Percentiles rank a stretch among this genome's conserved stretches.
phyloP scores from a whole-genome alignment of 176 grass and related monocot species.

The Puccinellia tenuiflora region DNA sequence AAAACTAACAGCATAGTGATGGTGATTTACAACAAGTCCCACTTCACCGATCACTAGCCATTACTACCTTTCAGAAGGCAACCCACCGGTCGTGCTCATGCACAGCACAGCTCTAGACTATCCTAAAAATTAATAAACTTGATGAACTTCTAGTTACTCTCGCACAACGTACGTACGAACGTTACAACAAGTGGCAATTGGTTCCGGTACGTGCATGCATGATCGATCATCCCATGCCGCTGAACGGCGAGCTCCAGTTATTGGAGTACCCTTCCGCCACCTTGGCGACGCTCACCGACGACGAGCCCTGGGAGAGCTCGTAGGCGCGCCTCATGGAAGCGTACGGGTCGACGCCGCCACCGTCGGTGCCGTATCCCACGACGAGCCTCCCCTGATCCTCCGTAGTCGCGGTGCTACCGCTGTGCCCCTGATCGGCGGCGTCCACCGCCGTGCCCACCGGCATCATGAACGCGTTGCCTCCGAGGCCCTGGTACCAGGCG shows the following conservation, averaged over 20 bases:
- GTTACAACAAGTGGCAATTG: background rate
- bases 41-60: conserved; percentile 33
- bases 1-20: conserved; percentile 51
- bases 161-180: background rate
- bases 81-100: background rate
- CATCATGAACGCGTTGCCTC: conserved; percentile 36
- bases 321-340: conserved; percentile 43
- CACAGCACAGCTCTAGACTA: conserved; percentile 14
- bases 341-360: conserved; percentile 39
- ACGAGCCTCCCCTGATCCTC: conserved; percentile 40
- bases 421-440: conserved; percentile 32
- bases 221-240: conserved; percentile 44
- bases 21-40: conserved; percentile 33
- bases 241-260: conserved; percentile 58
- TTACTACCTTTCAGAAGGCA: conserved; percentile 58
- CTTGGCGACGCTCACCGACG: conserved; percentile 47
- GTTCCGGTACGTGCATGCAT: background rate
- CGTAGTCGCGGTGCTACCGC: conserved; percentile 33
- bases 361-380: conserved; percentile 27
- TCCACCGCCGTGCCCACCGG: conserved; percentile 34
- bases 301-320: conserved; percentile 56
- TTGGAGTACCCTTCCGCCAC: conserved; percentile 38
- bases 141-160: background rate
- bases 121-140: conserved; percentile 23
- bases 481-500: conserved; percentile 28